These are phyloP conservation scores for Collybia sordida DNA, from an alignment of 768 basidiomycete genomes.

Conservation along the genomic window DNA sequence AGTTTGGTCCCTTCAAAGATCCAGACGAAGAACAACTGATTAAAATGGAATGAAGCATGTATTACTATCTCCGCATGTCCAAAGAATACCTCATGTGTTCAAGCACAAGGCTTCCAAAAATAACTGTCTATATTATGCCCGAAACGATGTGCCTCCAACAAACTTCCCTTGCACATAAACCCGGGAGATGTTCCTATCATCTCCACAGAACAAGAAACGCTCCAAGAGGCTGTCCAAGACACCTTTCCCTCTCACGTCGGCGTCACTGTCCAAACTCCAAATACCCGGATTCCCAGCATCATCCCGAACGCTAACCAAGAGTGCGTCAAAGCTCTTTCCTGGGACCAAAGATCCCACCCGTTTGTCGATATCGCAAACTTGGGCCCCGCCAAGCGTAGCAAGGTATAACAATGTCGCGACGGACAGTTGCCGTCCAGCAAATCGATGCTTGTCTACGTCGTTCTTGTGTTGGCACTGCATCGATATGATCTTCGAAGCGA, in stretches of 20 bases:
- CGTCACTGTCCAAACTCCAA: slow-evolving; percentile 46
- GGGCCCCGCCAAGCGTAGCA: slow-evolving; percentile 90
- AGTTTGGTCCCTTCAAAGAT: slow-evolving; percentile 52
- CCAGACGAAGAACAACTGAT: not conserved
- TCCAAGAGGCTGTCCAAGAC: slow-evolving; percentile 57
- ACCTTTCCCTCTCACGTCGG: slow-evolving; percentile 22
- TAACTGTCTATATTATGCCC: not conserved
- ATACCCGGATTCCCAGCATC: slow-evolving; percentile 56
- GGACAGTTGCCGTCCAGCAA: slow-evolving; percentile 63
- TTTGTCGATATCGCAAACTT: slow-evolving; percentile 69
- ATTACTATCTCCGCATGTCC: too few species aligned
- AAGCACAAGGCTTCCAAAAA: not conserved
- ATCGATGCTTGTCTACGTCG: slow-evolving; percentile 19
- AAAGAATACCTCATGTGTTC: too few species aligned
- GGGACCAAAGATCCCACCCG: slow-evolving; percentile 73
- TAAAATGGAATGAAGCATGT: not conserved
- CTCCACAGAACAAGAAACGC: slow-evolving; percentile 83
- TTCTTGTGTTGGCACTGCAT: slow-evolving; percentile 32
- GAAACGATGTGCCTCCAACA: slow-evolving; percentile 65
- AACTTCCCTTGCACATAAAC: slow-evolving; percentile 84
- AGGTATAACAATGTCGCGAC: slow-evolving; percentile 82
- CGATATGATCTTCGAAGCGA: slow-evolving; percentile 75
- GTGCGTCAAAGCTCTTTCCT: slow-evolving; percentile 91
- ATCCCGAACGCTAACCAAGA: slow-evolving; percentile 61
- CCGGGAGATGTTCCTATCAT: slow-evolving; percentile 76